A percentile compares a stretch with the other conserved stretches of the same genome.
Evolutionary conservation across 352 stramenopile species (phyloP).

Genomic region (Phytophthora macrochlamydospora): DNA sequence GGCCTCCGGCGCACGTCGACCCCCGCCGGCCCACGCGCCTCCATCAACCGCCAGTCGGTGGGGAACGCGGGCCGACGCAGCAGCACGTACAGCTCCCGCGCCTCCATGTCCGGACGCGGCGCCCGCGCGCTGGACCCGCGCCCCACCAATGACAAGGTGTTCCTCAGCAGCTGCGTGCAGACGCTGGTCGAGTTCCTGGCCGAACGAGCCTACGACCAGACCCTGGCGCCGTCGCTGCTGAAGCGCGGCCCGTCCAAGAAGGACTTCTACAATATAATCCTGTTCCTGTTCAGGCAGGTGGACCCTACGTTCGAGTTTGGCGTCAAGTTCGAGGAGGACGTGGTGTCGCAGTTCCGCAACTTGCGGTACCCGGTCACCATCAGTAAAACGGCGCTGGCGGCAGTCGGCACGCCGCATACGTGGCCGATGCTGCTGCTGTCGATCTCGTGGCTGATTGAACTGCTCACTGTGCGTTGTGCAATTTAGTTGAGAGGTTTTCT

Average conservation of each 20-base stretch:
- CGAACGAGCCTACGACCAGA: conserved; percentile 91
- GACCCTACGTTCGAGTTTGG: conserved; percentile 91
- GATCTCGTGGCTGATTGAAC: conserved; percentile 97
- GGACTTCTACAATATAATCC: conserved; percentile 97
- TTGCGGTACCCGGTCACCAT: conserved; percentile 96
- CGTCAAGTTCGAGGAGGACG: conserved; percentile 79
- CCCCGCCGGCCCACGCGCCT: conserved; percentile 42
- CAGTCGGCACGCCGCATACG: conserved; percentile 94
- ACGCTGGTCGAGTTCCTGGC: conserved; percentile 94
- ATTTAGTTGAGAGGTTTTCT: conserved; percentile 1
- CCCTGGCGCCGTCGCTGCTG: conserved; percentile 90
- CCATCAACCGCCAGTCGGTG: conserved; percentile 55
- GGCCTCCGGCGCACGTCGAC: conserved; percentile 19
- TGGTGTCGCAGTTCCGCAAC: conserved; percentile 71
- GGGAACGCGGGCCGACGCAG: conserved; percentile 51
- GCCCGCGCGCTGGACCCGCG: conserved; percentile 77
- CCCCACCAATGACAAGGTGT: conserved; percentile 91
- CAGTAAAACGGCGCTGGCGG: conserved; percentile 94
- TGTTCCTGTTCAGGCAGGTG: conserved; percentile 95
- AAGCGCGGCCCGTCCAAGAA: conserved; percentile 94
- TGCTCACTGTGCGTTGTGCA: conserved; percentile 74
- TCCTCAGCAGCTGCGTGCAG: conserved; percentile 92
- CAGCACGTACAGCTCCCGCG: conserved; percentile 65
- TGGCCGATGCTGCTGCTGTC: conserved; percentile 96
- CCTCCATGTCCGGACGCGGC: conserved; percentile 53